These are phyloP conservation scores for Podospora appendiculata DNA, from an alignment of 495 filamentous ascomycete species.

Conservation along the genomic window DNA sequence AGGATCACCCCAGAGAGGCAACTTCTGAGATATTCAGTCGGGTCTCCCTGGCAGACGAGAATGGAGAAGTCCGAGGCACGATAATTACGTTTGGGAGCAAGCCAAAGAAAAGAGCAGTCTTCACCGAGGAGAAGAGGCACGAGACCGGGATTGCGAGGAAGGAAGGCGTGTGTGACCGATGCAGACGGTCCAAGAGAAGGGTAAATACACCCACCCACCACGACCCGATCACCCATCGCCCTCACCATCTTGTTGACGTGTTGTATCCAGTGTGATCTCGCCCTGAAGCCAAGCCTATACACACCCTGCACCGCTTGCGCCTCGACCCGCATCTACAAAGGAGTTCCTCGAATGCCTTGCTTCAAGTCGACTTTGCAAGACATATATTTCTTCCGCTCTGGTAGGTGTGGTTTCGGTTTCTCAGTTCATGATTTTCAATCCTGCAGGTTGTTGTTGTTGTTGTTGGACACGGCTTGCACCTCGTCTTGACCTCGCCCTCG, in stretches of 20 bases:
- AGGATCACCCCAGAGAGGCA: neutral
- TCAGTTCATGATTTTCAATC: neutral
- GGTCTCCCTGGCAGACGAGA: slow-evolving; percentile 1
- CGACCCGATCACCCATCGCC: neutral
- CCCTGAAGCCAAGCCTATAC: slow-evolving; percentile 9
- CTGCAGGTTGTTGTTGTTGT: too few relatives aligned
- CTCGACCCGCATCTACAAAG: slow-evolving; percentile 13
- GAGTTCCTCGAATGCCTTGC: slow-evolving; percentile 14
- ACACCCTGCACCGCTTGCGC: slow-evolving; percentile 14
- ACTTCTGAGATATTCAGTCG: slow-evolving; percentile 7
- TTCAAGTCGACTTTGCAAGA: slow-evolving; percentile 16
- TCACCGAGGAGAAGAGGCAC: slow-evolving; percentile 14
- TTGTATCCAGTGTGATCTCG: slow-evolving; percentile 17
- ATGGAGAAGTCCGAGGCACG: slow-evolving; percentile 10
- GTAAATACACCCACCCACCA: slow-evolving; percentile 1
- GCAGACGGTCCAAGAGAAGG: slow-evolving; percentile 20
- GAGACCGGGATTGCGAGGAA: slow-evolving; percentile 14
- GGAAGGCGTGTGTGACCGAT: slow-evolving; percentile 18
- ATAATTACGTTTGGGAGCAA: slow-evolving; percentile 16
- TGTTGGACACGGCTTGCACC: too few relatives aligned
- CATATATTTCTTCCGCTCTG: slow-evolving; percentile 18
- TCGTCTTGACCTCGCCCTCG: too few relatives aligned
- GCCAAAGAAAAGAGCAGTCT: slow-evolving; percentile 2
- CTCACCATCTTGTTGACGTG: neutral
- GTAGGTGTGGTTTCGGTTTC: slow-evolving; percentile 4